Percentiles rank a stretch among this genome's conserved stretches.
Evolutionary conservation across 2,329 filamentous ascomycete species (phyloP).

Genomic region (Stromatinia cepivora): DNA sequence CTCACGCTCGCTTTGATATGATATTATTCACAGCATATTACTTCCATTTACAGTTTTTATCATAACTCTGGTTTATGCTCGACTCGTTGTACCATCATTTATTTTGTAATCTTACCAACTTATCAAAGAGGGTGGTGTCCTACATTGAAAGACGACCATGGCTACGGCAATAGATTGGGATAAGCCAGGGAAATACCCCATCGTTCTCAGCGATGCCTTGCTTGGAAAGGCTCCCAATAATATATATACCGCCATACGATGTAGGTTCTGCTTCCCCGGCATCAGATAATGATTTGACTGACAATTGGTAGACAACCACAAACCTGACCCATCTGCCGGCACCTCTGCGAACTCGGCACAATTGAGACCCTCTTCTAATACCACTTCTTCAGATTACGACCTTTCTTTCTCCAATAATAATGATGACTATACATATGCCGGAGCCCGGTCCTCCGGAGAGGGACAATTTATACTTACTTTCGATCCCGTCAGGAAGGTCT

Average conservation of each 20-base stretch:
- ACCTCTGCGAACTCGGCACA: conserved; percentile 48
- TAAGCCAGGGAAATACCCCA: conserved; percentile 60
- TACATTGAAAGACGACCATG: conserved; percentile 20
- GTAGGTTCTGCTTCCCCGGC: conserved; percentile 45
- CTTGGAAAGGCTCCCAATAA: conserved; percentile 57
- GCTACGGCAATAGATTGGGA: conserved; percentile 55
- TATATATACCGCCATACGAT: conserved; percentile 60
- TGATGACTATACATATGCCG: conserved; percentile 60
- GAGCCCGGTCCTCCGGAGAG: conserved; percentile 56
- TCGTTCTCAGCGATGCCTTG: conserved; percentile 63
- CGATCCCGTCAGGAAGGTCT: conserved; percentile 70
- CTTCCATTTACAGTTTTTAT: neutral
- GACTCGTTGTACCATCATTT: neutral
- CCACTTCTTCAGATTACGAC: conserved; percentile 46
- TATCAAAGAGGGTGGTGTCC: neutral
- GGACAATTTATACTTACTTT: conserved; percentile 71
- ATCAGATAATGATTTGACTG: conserved; percentile 22
- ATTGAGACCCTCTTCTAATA: conserved; percentile 49
- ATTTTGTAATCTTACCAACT: neutral
- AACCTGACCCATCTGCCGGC: conserved; percentile 53
- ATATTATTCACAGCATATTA: neutral
- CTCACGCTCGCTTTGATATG: too few species aligned
- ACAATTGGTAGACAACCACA: conserved; percentile 58
- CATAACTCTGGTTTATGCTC: neutral
- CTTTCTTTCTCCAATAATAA: conserved; percentile 53